A percentile compares a stretch with the other conserved stretches of the same genome.
These are phyloP conservation scores for Cladosporium sphaerospermum DNA, from an alignment of 2,329 filamentous ascomycete genomes.

Conservation along the genomic window DNA sequence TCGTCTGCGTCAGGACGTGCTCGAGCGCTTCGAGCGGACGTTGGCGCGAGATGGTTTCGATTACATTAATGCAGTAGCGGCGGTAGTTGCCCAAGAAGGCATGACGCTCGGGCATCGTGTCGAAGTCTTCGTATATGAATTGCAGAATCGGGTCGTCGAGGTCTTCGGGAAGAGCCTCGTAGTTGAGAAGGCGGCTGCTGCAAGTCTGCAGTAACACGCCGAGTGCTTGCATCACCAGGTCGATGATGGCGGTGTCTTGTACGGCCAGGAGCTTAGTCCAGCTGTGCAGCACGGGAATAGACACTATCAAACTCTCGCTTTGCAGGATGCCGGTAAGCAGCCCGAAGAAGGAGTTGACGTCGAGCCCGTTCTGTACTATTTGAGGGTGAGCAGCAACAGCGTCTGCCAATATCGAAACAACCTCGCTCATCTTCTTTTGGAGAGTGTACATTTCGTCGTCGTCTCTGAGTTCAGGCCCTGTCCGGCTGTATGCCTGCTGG, in stretches of 20 bases:
- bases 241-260: constrained; percentile 61
- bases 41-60: constrained; percentile 77
- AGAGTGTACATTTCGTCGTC: constrained; percentile 90
- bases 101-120: constrained; percentile 88
- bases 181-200: constrained; percentile 75
- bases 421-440: constrained; percentile 90
- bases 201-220: constrained; percentile 75
- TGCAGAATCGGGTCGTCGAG: constrained; percentile 71
- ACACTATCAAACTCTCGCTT: constrained; percentile 82
- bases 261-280: constrained; percentile 80
- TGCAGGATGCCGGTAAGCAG: constrained; percentile 74
- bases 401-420: constrained; percentile 77
- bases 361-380: constrained; percentile 54
- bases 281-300: constrained; percentile 83
- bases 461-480: constrained; percentile 50
- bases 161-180: constrained; percentile 79
- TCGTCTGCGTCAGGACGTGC: constrained; percentile 77
- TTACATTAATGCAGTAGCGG: constrained; percentile 78
- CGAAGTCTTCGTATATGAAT: constrained; percentile 87
- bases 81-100: constrained; percentile 94
- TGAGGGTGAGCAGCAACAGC: constrained; percentile 74
- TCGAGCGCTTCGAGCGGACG: constrained; percentile 78
- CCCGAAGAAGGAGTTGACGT: constrained; percentile 69
- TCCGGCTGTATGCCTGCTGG: constrained; percentile 25
- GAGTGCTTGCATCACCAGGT: constrained; percentile 55